Base-by-base conservation (phyloP, 768 basidiomycete genomes). In the Boletus pseudo-olivaceus region DNA sequence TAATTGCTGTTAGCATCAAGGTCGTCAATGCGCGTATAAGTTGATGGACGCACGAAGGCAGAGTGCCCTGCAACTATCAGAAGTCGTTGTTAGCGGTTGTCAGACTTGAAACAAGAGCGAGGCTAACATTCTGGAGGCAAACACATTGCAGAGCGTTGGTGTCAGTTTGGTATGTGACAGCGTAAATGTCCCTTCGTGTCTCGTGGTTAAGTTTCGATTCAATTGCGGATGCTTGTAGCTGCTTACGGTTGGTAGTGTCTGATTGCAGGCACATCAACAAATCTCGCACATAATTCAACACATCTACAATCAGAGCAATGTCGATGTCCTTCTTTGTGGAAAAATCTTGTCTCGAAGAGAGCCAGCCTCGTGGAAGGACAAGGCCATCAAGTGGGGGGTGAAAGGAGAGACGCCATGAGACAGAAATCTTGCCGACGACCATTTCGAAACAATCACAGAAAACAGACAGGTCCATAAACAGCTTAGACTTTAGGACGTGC, bases 341-440 rank as follows among this genome's bases (percentile, higher is more conserved):
- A 48, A 62, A 58, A 51, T 56, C 59, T 15, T 55, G 54, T 42
- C 60, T 41, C 23, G 23, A 23, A 27, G 38, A 29, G 19, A 83
- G 60, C 83, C 83, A 87, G 48, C 75, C 78, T 2, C 75, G 75
- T 0, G 85, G 85, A 33, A 87, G 72, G 5, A 77, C 76, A 27
- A 82, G 58, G 15, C 73, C 70, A 60, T 85, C 78, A 0, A 82
- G 63, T 42, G 41, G 51, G 0, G 40, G 55, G 6, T 12, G 20
- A 20, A 12, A 56, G 37, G 29, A 60, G 57, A 51, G 67, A 62
- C 64, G 66, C 39, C 62, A 61, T 1, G 71, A 69, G 2, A 85
- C 49, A 5, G 79, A 67, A 5, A 75, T 59, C 14, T 71, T 72
- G 7, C 71, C 72, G 44, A 78, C 76, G 2, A 86, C 62, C 10